These are phyloP conservation scores for Linnemannia exigua DNA, from an alignment of 192 early-diverging fungal genomes.

Conservation along the genomic window DNA sequence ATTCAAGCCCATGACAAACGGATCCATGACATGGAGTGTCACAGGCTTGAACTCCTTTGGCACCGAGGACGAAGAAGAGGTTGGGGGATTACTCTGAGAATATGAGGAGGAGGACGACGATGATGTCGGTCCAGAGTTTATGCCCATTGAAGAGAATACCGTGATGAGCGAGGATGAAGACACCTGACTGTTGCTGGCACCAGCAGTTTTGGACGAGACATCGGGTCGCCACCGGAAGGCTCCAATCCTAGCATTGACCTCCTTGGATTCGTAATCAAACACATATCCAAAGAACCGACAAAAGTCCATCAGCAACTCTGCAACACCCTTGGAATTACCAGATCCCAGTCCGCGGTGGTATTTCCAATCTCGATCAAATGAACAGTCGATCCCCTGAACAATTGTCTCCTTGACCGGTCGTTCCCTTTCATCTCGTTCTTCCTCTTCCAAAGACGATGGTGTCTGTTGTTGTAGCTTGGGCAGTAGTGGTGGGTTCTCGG, in stretches of 20 bases:
- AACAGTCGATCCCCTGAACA: slow-evolving; percentile 52
- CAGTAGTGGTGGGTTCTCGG: slow-evolving; percentile 48
- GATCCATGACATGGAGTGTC: slow-evolving; percentile 43
- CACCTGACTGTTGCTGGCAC: not conserved
- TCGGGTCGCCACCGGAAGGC: slow-evolving; percentile 44
- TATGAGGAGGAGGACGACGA: not conserved
- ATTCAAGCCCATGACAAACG: slow-evolving; percentile 34
- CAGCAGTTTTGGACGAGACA: not conserved
- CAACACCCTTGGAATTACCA: slow-evolving; percentile 28
- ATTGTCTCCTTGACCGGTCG: slow-evolving; percentile 27
- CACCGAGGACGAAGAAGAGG: not conserved
- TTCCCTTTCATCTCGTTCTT: not conserved
- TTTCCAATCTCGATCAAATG: slow-evolving; percentile 46
- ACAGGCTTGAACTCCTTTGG: not conserved
- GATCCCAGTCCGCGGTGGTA: slow-evolving; percentile 26
- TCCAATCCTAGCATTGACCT: slow-evolving; percentile 48
- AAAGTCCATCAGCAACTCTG: slow-evolving; percentile 45
- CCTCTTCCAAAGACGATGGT: not conserved
- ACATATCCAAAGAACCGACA: slow-evolving; percentile 57
- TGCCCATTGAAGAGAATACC: not conserved
- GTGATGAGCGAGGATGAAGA: not conserved
- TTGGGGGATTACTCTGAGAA: not conserved
- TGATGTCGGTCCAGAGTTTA: not conserved
- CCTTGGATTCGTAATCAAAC: slow-evolving; percentile 52
- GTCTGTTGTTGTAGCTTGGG: slow-evolving; percentile 42